Evolutionary conservation across 495 filamentous ascomycete genomes (phyloP).

Genomic region (Amphirosellinia nigrospora): DNA sequence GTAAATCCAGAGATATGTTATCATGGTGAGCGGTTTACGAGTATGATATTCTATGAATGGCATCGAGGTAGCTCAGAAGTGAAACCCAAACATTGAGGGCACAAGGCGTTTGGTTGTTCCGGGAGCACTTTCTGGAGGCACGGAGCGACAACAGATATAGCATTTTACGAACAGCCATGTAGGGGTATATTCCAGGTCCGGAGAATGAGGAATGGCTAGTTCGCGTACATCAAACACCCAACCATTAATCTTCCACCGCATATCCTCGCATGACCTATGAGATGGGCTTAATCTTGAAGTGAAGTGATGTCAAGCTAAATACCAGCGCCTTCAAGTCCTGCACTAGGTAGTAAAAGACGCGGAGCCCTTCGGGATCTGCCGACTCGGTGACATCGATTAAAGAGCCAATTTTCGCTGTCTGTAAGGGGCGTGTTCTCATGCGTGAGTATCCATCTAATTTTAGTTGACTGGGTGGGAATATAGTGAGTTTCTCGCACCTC

Average conservation of each 20-base stretch:
- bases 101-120: conserved; percentile 20
- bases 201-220: conserved; percentile 29
- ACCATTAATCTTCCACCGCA: conserved; percentile 13
- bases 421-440: conserved; percentile 21
- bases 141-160: conserved; percentile 18
- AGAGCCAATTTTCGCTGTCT: conserved; percentile 99
- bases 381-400: conserved; percentile 96
- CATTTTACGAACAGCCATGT: conserved; percentile 32
- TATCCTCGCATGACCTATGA: conserved; percentile 39
- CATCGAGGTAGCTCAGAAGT: conserved; percentile 2
- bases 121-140: conserved; percentile 14
- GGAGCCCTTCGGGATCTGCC: conserved; percentile 91
- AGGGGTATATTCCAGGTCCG: conserved; percentile 38
- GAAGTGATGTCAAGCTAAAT: conserved; percentile 93
- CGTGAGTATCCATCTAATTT: conserved; percentile 35
- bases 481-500: conserved; percentile 63
- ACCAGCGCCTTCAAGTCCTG: conserved; percentile 97
- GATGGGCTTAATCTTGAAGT: conserved; percentile 98
- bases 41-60: not conserved
- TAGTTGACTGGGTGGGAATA: conserved; percentile 1
- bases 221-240: conserved; percentile 34
- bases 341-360: conserved; percentile 99
- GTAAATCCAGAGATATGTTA: conserved; percentile 3
- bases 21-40: conserved; percentile 13
- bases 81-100: conserved; percentile 6